Evolutionary conservation across 2,329 filamentous ascomycete species (phyloP).

Genomic region (Periconia sp.): DNA sequence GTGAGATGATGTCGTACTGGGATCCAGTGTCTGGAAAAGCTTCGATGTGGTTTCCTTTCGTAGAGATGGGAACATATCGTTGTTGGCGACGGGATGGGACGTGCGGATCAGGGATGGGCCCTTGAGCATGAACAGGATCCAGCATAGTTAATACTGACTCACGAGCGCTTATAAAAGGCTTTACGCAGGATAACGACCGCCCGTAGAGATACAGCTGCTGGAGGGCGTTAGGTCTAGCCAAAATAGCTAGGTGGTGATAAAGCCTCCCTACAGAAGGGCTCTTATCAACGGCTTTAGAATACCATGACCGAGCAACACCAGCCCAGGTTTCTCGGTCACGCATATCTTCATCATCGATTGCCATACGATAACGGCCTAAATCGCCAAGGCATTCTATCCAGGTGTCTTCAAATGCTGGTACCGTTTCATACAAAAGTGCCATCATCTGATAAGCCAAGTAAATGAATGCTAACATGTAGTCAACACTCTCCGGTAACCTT

Average conservation of each 20-base stretch:
- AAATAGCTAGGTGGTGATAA: conserved; percentile 86
- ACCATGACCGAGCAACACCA: conserved; percentile 81
- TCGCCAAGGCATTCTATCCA: conserved; percentile 96
- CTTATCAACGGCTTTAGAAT: conserved; percentile 78
- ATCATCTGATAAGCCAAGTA: conserved; percentile 93
- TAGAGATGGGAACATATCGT: too few relatives aligned
- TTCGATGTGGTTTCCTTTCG: too few relatives aligned
- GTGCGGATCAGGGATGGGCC: too few relatives aligned
- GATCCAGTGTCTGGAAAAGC: too few relatives aligned
- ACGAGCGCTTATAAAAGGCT: conserved; percentile 70
- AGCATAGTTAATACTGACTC: conserved; percentile 76
- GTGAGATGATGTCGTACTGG: too few relatives aligned
- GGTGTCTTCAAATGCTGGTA: conserved; percentile 80
- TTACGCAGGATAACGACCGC: conserved; percentile 71
- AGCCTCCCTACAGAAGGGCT: conserved; percentile 77
- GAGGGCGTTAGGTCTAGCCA: conserved; percentile 71
- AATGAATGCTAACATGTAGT: conserved; percentile 91
- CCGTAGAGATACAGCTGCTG: conserved; percentile 76
- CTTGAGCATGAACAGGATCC: conserved; percentile 55
- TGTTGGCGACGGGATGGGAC: too few relatives aligned
- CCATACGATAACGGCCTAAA: conserved; percentile 85
- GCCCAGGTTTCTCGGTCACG: conserved; percentile 82
- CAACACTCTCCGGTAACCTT: conserved; percentile 75
- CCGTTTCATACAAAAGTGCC: conserved; percentile 83
- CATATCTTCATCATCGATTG: conserved; percentile 83